phyloP scores from a whole-genome alignment of 2,329 filamentous ascomycete species.

The Ceratocystis diversiconidia region DNA sequence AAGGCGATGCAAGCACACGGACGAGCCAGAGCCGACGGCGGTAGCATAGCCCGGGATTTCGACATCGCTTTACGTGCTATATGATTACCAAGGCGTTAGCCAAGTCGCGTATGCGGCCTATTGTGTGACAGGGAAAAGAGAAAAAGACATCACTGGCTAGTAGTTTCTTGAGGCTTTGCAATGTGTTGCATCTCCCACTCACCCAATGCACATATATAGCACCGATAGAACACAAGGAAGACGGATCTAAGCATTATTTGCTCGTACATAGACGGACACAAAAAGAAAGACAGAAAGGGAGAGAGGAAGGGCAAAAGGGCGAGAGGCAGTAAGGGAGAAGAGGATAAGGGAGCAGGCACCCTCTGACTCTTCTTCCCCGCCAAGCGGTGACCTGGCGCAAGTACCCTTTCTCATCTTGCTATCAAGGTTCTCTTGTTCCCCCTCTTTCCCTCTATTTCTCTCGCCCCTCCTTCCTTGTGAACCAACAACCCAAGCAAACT shows the following conservation, averaged over 20 bases:
- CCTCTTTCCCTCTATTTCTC: not conserved
- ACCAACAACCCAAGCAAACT: not conserved
- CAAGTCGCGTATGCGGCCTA: not conserved
- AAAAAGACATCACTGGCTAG: not conserved
- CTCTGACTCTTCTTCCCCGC: not conserved
- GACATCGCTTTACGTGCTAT: not conserved
- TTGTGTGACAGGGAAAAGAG: not conserved
- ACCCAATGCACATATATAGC: not conserved
- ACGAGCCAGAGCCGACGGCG: not conserved
- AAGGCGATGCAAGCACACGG: not conserved
- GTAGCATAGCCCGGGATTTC: not conserved
- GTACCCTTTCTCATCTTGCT: not conserved
- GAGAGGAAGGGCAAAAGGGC: not conserved
- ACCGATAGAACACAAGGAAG: not conserved
- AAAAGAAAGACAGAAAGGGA: not conserved
- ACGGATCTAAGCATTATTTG: not conserved
- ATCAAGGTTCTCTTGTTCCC: slow-evolving; percentile 1
- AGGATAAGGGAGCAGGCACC: not conserved
- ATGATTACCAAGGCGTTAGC: not conserved
- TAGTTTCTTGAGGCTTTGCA: not conserved
- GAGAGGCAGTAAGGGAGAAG: not conserved
- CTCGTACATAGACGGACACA: not conserved
- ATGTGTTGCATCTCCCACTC: not conserved
- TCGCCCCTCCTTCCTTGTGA: not conserved
- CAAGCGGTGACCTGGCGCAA: not conserved